A percentile compares a stretch with the other conserved stretches of the same genome.
These are phyloP conservation scores for Candida freyschussii DNA, from an alignment of 1,139 yeast genomes.

Conservation along the genomic window DNA sequence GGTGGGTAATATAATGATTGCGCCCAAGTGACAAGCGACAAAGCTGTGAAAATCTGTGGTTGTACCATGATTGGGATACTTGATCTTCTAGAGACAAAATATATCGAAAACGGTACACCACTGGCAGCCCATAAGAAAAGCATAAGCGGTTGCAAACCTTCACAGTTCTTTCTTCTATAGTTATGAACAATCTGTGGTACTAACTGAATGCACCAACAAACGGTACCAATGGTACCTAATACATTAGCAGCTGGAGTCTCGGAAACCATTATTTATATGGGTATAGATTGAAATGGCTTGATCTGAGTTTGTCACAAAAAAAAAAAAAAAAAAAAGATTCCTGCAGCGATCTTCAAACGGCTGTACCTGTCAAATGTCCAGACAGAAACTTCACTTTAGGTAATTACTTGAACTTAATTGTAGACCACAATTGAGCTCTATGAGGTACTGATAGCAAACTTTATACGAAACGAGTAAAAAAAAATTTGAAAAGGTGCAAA, in stretches of 20 bases:
- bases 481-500: too few relatives aligned
- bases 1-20: constrained; percentile 79
- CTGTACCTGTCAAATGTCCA: too few relatives aligned
- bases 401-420: too few relatives aligned
- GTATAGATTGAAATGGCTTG: too few relatives aligned
- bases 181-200: constrained; percentile 74
- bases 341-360: too few relatives aligned
- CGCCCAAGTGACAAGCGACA: constrained; percentile 57
- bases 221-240: constrained; percentile 75
- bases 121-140: constrained; percentile 71
- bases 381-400: too few relatives aligned
- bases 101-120: constrained; percentile 73
- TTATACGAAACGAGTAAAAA: too few relatives aligned
- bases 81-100: constrained; percentile 60
- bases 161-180: constrained; percentile 63
- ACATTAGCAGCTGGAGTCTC: constrained; percentile 49
- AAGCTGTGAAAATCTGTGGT: constrained; percentile 69
- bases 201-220: constrained; percentile 79
- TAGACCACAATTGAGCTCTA: too few relatives aligned
- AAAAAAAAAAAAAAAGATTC: too few relatives aligned
- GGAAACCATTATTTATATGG: constrained; percentile 7
- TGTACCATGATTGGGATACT: constrained; percentile 70
- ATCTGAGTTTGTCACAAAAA: too few relatives aligned
- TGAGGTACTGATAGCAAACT: too few relatives aligned
- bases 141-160: constrained; percentile 74